Evolutionary conservation across 2,329 filamentous ascomycete genomes (phyloP), one percentile per base, ranked within the genome.

Genomic region (Chrysosporium keratinophilum): DNA sequence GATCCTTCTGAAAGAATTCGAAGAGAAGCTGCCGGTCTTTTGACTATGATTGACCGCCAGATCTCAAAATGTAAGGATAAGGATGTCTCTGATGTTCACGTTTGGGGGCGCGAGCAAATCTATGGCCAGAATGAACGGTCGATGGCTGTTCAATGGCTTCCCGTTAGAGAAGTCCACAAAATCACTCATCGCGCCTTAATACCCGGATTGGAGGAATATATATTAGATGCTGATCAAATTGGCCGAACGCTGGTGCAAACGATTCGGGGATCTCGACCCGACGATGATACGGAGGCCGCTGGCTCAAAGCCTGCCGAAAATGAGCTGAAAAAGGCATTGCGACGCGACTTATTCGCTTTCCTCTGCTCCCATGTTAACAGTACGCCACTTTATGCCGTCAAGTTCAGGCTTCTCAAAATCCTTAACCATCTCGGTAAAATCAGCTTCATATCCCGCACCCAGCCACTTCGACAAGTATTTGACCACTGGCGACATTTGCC

Each of bases 141-240:
- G 2, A 69, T 71, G 15, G 62, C 66, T 17, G 58, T 84, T 14
- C 72, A 78, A 44, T 80, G 79, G 74, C 74, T 94, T 52, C 69
- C 78, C 2, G 64, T 72, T 0, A 77, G 82, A 20, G 77, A 84
- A 52, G 72, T 74, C 1, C 72, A 77, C 42, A 82, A 80, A 55
- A 69, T 94, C 17, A 64, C 93, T 0, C 76, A 80, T 17, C 75
- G 80, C 17, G 76, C 85, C 37, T 70, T 96, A n/a, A 67, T 88
- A 17, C 87, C 87, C 0, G 80, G 78, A 1, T 71, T 95, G 9
- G 90, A 96, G 68, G 93, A 96, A 68, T 94, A 85, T 63, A 77
- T 91, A 2, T 79, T 96, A 60, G 89, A 97, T 64, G 73, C 81
- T 3, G 79, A 78, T 28, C 83, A 93, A 57, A 76, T 95, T 43